Evolutionary conservation across 176 grass and related monocot genomes (phyloP).

Genomic region (Bromus sterilis): DNA sequence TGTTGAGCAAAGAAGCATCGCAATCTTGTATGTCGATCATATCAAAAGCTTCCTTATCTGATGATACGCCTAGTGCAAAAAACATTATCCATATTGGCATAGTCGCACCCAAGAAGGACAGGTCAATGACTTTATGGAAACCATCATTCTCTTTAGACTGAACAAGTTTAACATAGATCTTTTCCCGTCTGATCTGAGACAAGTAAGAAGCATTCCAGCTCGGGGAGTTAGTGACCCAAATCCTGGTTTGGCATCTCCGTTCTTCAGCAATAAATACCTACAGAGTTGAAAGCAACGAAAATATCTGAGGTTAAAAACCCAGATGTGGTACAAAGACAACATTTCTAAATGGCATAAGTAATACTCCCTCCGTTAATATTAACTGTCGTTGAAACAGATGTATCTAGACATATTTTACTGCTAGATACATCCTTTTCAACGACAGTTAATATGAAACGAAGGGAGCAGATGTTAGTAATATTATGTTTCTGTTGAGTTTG

Average conservation of each 20-base stretch:
- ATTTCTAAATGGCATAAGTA: not conserved
- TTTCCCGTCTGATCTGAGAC: constrained; percentile 31
- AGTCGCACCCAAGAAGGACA: constrained; percentile 51
- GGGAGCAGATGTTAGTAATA: too few relatives aligned
- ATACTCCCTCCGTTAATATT: too few relatives aligned
- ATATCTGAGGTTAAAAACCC: not conserved
- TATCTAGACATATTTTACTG: too few relatives aligned
- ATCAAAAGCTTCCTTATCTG: constrained; percentile 73
- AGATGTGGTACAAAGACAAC: not conserved
- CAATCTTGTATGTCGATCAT: constrained; percentile 71
- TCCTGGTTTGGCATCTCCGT: constrained; percentile 54
- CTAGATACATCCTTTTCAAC: too few relatives aligned
- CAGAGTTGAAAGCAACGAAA: constrained; percentile 14
- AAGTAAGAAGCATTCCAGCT: constrained; percentile 36
- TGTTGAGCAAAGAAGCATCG: constrained; percentile 49
- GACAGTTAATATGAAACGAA: too few relatives aligned
- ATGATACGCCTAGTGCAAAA: constrained; percentile 67
- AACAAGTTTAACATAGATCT: constrained; percentile 49
- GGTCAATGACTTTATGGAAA: constrained; percentile 37
- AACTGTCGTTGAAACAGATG: too few relatives aligned
- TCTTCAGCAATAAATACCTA: constrained; percentile 82
- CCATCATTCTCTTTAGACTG: constrained; percentile 41
- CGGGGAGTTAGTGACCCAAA: constrained; percentile 48
- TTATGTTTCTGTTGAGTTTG: too few relatives aligned
- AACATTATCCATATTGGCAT: constrained; percentile 77